Conservation (phyloP, 169 alveolate genomes). For the Eimeria falciformis region DNA sequence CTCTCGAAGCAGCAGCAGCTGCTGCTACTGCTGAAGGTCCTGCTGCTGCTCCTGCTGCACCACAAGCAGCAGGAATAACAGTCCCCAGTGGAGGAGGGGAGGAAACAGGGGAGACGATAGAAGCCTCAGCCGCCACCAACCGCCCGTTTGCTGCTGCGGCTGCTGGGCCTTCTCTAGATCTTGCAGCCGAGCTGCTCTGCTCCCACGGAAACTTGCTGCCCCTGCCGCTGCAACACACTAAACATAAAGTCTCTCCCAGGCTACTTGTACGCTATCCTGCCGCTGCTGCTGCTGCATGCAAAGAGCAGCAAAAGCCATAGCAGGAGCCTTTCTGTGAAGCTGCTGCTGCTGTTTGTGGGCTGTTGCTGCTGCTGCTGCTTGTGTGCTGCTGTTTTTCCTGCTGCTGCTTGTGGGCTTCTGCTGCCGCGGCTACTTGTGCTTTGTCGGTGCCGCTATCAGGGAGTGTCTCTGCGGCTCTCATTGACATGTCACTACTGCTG, state of each 20-base stretch:
- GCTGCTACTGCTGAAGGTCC: slow-evolving; percentile 22
- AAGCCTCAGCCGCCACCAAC: too few species aligned
- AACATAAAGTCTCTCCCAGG: slow-evolving; percentile 46
- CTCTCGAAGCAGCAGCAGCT: slow-evolving; percentile 26
- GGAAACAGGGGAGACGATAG: too few species aligned
- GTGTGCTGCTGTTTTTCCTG: not conserved
- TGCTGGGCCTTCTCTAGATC: slow-evolving; percentile 19
- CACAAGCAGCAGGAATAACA: not conserved
- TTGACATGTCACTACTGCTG: not conserved
- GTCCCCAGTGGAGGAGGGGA: too few species aligned
- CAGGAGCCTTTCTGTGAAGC: too few species aligned
- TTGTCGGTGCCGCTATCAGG: not conserved
- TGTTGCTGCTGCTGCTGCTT: not conserved
- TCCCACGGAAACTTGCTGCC: slow-evolving; percentile 64
- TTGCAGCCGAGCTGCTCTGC: slow-evolving; percentile 67
- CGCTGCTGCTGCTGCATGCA: not conserved
- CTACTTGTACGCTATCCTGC: slow-evolving; percentile 8
- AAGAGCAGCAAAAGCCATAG: too few species aligned
- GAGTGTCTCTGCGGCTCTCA: not conserved
- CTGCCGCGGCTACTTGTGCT: not conserved
- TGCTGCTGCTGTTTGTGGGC: not conserved
- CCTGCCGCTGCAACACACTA: slow-evolving; percentile 31
- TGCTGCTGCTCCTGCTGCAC: slow-evolving; percentile 4
- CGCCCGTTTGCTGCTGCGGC: slow-evolving; percentile 12
- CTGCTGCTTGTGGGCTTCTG: not conserved